Evolutionary conservation across 2,329 filamentous ascomycete genomes (phyloP).

Genomic region (Juglanconis sp.): DNA sequence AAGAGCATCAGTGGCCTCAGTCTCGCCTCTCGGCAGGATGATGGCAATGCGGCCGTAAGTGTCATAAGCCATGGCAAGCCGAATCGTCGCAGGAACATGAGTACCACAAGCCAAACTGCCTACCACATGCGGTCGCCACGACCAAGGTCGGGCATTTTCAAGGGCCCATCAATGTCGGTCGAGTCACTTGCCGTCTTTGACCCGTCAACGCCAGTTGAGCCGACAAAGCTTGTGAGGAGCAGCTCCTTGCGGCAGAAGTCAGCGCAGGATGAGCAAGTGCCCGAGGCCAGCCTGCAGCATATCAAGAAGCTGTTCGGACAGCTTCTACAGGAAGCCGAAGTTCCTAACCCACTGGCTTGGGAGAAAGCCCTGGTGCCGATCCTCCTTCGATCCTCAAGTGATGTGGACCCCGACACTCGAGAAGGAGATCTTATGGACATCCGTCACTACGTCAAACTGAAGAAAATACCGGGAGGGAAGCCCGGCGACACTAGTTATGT

Average conservation of each 20-base stretch:
- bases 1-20: slow-evolving; percentile 71
- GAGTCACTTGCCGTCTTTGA: slow-evolving; percentile 50
- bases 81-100: slow-evolving; percentile 75
- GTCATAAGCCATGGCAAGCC: slow-evolving; percentile 59
- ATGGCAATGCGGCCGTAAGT: slow-evolving; percentile 53
- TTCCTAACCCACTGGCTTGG: slow-evolving; percentile 76
- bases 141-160: slow-evolving; percentile 53
- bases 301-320: slow-evolving; percentile 82
- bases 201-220: slow-evolving; percentile 37
- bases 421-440: slow-evolving; percentile 95
- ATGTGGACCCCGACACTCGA: slow-evolving; percentile 89
- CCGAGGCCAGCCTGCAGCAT: slow-evolving; percentile 82
- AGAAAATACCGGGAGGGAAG: slow-evolving; percentile 88
- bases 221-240: slow-evolving; percentile 64
- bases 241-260: slow-evolving; percentile 76
- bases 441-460: slow-evolving; percentile 93
- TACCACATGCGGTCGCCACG: slow-evolving; percentile 72
- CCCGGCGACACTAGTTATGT: slow-evolving; percentile 94
- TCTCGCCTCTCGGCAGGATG: slow-evolving; percentile 64
- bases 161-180: slow-evolving; percentile 52
- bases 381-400: slow-evolving; percentile 83
- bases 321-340: slow-evolving; percentile 70
- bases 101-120: slow-evolving; percentile 69
- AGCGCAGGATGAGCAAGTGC: slow-evolving; percentile 77
- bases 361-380: slow-evolving; percentile 89